Percentiles rank a stretch among this genome's conserved stretches.
Evolutionary conservation across 1,284 basidiomycete species (phyloP).

Genomic region (Trametes versicolor): DNA sequence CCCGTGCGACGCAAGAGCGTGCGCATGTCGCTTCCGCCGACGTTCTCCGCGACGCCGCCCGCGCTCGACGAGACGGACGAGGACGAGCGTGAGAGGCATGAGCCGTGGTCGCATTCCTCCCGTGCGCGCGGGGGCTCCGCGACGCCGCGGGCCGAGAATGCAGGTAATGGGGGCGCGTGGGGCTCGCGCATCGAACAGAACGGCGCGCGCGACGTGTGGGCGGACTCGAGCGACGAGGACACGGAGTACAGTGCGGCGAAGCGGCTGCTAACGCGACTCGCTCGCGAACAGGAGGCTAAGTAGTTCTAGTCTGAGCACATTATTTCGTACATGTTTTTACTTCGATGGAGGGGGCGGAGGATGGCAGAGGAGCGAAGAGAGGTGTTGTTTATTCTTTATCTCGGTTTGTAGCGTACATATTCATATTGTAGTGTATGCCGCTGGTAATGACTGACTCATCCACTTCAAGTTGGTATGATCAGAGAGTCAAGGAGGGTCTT

Average conservation of each 20-base stretch:
- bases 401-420: conserved; percentile 14
- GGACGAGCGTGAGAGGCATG: conserved; percentile 54
- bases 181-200: conserved; percentile 39
- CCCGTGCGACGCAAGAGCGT: conserved; percentile 74
- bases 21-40: conserved; percentile 75
- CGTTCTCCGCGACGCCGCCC: conserved; percentile 75
- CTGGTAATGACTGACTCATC: neutral
- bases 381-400: conserved; percentile 4
- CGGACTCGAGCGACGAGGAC: conserved; percentile 79
- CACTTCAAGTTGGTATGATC: too few relatives aligned
- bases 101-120: conserved; percentile 40
- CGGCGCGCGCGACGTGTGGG: conserved; percentile 61
- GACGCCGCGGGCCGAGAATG: conserved; percentile 11
- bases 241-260: conserved; percentile 69
- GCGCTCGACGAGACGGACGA: conserved; percentile 67
- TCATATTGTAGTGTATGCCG: conserved; percentile 22
- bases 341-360: neutral
- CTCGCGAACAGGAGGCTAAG: conserved; percentile 46
- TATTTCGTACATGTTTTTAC: neutral
- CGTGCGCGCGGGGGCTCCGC: conserved; percentile 16
- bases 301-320: neutral
- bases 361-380: neutral
- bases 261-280: conserved; percentile 56
- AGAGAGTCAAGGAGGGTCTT: too few relatives aligned
- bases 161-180: conserved; percentile 34